These are phyloP conservation scores for Cylindricascospora bacillispora DNA, from an alignment of 1,139 yeast genomes.

Conservation along the genomic window DNA sequence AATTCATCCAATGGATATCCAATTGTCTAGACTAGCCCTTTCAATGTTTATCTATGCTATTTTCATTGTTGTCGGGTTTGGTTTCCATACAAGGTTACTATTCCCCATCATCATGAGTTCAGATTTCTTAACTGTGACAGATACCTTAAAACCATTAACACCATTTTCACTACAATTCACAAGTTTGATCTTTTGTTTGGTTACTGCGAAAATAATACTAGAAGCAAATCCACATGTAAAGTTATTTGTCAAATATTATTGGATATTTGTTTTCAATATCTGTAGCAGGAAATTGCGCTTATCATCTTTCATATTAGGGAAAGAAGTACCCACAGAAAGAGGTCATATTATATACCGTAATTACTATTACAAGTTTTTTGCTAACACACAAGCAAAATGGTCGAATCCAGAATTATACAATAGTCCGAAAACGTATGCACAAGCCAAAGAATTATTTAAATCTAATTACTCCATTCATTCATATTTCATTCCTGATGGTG, in stretches of 20 bases:
- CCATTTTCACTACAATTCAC: slow-evolving; percentile 5
- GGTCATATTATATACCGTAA: slow-evolving; percentile 56
- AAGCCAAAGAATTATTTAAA: slow-evolving; percentile 35
- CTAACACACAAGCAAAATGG: slow-evolving; percentile 23
- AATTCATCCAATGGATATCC: slow-evolving; percentile 59
- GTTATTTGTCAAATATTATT: slow-evolving; percentile 35
- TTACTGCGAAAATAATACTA: slow-evolving; percentile 12
- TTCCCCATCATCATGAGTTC: slow-evolving; percentile 21
- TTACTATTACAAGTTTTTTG: slow-evolving; percentile 31
- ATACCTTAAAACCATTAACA: slow-evolving; percentile 4
- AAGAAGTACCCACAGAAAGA: slow-evolving; percentile 60
- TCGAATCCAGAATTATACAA: slow-evolving; percentile 44
- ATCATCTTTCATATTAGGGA: slow-evolving; percentile 66
- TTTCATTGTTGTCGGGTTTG: slow-evolving; percentile 65
- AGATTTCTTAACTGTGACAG: slow-evolving; percentile 18
- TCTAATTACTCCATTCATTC: slow-evolving; percentile 33
- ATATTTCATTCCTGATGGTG: slow-evolving; percentile 65
- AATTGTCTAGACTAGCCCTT: slow-evolving; percentile 57
- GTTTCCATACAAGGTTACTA: slow-evolving; percentile 36
- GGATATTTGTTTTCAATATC: slow-evolving; percentile 50
- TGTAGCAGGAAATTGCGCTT: slow-evolving; percentile 50
- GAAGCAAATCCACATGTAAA: slow-evolving; percentile 19
- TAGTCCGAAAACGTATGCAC: slow-evolving; percentile 40
- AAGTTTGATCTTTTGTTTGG: slow-evolving; percentile 7
- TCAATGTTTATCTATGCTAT: slow-evolving; percentile 69